These are phyloP conservation scores for Ceratocystis variospora DNA, from an alignment of 2,329 filamentous ascomycete genomes.

Conservation along the genomic window DNA sequence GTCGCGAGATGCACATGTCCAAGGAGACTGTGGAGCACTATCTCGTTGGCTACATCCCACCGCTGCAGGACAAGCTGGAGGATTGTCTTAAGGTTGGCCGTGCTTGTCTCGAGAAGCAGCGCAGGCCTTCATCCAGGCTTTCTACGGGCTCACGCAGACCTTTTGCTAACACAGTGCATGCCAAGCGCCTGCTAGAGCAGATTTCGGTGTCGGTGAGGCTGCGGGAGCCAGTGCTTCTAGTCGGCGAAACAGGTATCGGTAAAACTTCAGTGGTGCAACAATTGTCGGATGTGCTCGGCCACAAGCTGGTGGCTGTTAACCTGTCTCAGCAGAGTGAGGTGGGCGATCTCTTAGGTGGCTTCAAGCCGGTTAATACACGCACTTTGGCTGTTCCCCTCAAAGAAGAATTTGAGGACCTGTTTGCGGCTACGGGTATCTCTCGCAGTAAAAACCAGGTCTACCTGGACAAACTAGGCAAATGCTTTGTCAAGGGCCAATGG, in stretches of 20 bases:
- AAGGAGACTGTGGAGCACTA: conserved; percentile 69
- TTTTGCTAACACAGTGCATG: conserved; percentile 82
- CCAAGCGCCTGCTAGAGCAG: conserved; percentile 73
- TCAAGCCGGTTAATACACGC: conserved; percentile 87
- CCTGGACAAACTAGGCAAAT: conserved; percentile 65
- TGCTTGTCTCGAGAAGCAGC: conserved; percentile 46
- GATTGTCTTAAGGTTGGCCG: conserved; percentile 51
- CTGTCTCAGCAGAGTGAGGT: conserved; percentile 96
- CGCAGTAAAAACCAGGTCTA: conserved; percentile 78
- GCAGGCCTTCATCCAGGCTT: conserved; percentile 32
- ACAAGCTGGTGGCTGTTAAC: conserved; percentile 85
- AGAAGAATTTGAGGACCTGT: conserved; percentile 85
- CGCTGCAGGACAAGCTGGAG: conserved; percentile 46
- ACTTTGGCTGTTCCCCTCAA: conserved; percentile 79
- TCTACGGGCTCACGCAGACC: conserved; percentile 44
- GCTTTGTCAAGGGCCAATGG: conserved; percentile 74
- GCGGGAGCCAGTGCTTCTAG: conserved; percentile 78
- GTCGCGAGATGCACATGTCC: conserved; percentile 76
- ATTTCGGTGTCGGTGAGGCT: conserved; percentile 70
- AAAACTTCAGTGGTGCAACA: conserved; percentile 96
- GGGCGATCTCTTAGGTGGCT: conserved; percentile 87
- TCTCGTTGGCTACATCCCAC: conserved; percentile 57
- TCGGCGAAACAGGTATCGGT: conserved; percentile 97
- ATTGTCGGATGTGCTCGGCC: conserved; percentile 67
- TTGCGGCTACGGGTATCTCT: conserved; percentile 72